These are phyloP conservation scores for Aspergillus neoniger DNA, from an alignment of 2,329 filamentous ascomycete species.

Conservation along the genomic window DNA sequence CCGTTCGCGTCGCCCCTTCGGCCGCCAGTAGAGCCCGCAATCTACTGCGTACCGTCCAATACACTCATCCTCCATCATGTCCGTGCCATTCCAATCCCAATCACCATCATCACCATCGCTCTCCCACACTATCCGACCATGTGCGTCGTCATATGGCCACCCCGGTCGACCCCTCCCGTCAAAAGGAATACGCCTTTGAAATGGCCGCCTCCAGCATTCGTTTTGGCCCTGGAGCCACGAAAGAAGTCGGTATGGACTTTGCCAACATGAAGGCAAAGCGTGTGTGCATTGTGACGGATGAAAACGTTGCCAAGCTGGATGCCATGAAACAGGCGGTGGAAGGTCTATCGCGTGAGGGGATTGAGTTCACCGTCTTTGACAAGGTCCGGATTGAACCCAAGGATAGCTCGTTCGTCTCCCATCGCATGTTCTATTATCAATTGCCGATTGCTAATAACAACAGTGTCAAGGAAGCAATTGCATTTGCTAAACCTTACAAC, in stretches of 20 bases:
- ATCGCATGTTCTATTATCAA: conserved; percentile 15
- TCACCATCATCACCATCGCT: conserved; percentile 74
- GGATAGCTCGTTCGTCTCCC: conserved; percentile 69
- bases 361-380: conserved; percentile 79
- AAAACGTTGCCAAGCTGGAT: conserved; percentile 75
- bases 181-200: conserved; percentile 98
- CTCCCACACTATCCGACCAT: conserved; percentile 53
- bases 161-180: conserved; percentile 67
- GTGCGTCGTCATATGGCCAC: conserved; percentile 69
- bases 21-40: conserved; percentile 53
- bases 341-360: conserved; percentile 73
- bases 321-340: conserved; percentile 89
- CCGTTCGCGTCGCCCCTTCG: conserved; percentile 48
- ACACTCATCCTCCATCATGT: conserved; percentile 80
- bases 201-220: conserved; percentile 95
- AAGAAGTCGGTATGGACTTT: conserved; percentile 97
- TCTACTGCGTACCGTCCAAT: conserved; percentile 85
- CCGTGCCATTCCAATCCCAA: conserved; percentile 90
- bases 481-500: conserved; percentile 74
- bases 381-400: conserved; percentile 87
- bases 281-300: conserved; percentile 90
- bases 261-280: conserved; percentile 84
- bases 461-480: conserved; percentile 86
- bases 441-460: background rate
- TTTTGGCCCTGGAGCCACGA: conserved; percentile 89